These are phyloP conservation scores for Talaromyces sp. DNA, from an alignment of 2,329 filamentous ascomycete genomes.

Conservation along the genomic window DNA sequence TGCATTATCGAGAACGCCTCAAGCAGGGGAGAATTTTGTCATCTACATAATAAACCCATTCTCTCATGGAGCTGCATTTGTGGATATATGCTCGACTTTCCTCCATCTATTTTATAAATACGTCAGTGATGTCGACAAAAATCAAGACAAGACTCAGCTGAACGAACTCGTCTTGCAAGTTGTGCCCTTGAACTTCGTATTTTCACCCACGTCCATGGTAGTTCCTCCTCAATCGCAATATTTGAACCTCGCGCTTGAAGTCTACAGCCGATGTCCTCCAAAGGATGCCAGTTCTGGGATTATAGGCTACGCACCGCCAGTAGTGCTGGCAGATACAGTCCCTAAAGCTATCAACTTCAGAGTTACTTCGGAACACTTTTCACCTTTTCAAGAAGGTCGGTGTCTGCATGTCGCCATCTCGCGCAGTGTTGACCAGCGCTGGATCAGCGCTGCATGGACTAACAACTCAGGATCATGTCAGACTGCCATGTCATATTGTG, in stretches of 20 bases:
- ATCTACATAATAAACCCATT: slow-evolving; percentile 60
- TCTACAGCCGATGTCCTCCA: slow-evolving; percentile 57
- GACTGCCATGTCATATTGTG: slow-evolving; percentile 52
- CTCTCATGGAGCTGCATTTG: slow-evolving; percentile 41
- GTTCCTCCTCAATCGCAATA: slow-evolving; percentile 50
- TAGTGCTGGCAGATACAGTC: slow-evolving; percentile 52
- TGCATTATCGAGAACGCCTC: slow-evolving; percentile 33
- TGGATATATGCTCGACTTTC: slow-evolving; percentile 56
- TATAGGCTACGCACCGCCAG: slow-evolving; percentile 50
- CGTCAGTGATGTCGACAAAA: slow-evolving; percentile 36
- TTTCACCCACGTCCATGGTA: slow-evolving; percentile 50
- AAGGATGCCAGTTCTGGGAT: slow-evolving; percentile 33
- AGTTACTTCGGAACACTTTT: slow-evolving; percentile 49
- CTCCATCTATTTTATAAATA: slow-evolving; percentile 56
- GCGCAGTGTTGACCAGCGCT: slow-evolving; percentile 52
- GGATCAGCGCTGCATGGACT: slow-evolving; percentile 59
- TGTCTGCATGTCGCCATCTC: slow-evolving; percentile 59
- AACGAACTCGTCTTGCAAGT: slow-evolving; percentile 57
- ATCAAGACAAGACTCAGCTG: slow-evolving; percentile 28
- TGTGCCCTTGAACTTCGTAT: slow-evolving; percentile 54
- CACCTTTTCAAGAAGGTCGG: slow-evolving; percentile 55
- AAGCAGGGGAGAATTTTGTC: slow-evolving; percentile 45
- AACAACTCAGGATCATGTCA: slow-evolving; percentile 55
- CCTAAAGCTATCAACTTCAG: slow-evolving; percentile 55
- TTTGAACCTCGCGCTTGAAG: slow-evolving; percentile 51